Base-by-base conservation (phyloP, 1,139 yeast genomes). In the Protomyces inundatus region DNA sequence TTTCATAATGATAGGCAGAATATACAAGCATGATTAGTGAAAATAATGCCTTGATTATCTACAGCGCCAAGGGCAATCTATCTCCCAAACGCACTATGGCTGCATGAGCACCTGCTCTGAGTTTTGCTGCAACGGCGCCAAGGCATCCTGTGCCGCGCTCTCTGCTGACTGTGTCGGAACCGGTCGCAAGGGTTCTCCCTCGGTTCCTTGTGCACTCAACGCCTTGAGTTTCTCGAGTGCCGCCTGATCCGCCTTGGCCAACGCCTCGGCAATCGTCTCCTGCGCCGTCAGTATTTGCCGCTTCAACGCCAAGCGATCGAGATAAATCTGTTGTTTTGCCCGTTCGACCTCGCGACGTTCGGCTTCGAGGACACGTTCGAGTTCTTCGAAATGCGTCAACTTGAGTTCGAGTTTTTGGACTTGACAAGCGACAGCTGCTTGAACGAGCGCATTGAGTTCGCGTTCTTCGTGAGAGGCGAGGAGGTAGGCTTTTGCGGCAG, bases 381-480 rank as follows among this genome's bases (percentile, higher is more conserved):
- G 79, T 68, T 84, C 84, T 62, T 81, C 82, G 65, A 91, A 80
- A 70, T 89, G 86, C 30, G 80, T 77, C 69, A 93, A 75, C 74
- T 95, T 93, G 69, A 88, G 75, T 67, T 90, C 95, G 55, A 91
- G 80, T 71, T 90, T 88, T 64, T 84, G 81, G 68, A 88, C 73
- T 74, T 90, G 90, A 58, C 85, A 84, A 70, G 87, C 86, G 45
- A 90, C 81, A 57, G 91, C 82, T 68, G 84, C 80, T 84, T 90
- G 82, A 64, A 74, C 76, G 59, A 75, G 74, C 51, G 75, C 70
- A 61, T 75, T 72, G 73, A 77, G 74, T 72, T 88, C 90, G 64
- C 93, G 79, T 72, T 90, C 97, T 73, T 90, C 95, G 72, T 83
- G 85, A 16, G 85, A 83, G 12, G 95, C 90, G 76, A 91, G 86